A percentile compares a stretch with the other conserved stretches of the same genome.
Evolutionary conservation across 176 grass and related monocot species (phyloP).

Genomic region (Metroxylon sagu): DNA sequence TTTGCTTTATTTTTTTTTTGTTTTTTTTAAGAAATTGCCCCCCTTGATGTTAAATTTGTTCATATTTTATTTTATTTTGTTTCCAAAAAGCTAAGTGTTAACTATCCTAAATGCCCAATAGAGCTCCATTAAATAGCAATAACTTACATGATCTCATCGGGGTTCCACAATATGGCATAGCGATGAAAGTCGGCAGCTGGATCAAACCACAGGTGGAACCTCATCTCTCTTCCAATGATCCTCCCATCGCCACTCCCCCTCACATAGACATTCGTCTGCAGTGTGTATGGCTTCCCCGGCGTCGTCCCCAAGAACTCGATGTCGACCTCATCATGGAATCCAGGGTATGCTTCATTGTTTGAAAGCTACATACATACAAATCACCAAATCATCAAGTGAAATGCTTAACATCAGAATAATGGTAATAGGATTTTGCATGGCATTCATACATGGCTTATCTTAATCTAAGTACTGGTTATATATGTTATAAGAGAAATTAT

Average conservation of each 20-base stretch:
- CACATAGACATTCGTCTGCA: slow-evolving; percentile 13
- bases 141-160: slow-evolving; percentile 10
- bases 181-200: neutral
- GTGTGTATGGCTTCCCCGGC: slow-evolving; percentile 10
- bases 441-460: neutral
- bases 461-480: neutral
- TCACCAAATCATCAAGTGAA: neutral
- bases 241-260: slow-evolving; percentile 11
- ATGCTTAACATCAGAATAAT: no score
- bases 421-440: no score
- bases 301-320: slow-evolving; percentile 11
- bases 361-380: slow-evolving; percentile 2
- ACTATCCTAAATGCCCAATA: no score
- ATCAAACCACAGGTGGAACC: slow-evolving; percentile 21
- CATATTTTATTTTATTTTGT: no score
- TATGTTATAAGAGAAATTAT: no score
- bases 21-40: no score
- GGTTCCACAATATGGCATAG: slow-evolving; percentile 15
- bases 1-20: no score
- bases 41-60: no score
- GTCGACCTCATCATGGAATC: slow-evolving; percentile 15
- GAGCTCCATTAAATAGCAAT: no score
- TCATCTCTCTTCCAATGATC: slow-evolving; percentile 13
- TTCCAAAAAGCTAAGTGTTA: no score
- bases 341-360: slow-evolving; percentile 9